Percentiles rank a stretch among this genome's conserved stretches.
These are phyloP conservation scores for Monosporascus sp. DNA, from an alignment of 2,329 filamentous ascomycete species.

Conservation along the genomic window DNA sequence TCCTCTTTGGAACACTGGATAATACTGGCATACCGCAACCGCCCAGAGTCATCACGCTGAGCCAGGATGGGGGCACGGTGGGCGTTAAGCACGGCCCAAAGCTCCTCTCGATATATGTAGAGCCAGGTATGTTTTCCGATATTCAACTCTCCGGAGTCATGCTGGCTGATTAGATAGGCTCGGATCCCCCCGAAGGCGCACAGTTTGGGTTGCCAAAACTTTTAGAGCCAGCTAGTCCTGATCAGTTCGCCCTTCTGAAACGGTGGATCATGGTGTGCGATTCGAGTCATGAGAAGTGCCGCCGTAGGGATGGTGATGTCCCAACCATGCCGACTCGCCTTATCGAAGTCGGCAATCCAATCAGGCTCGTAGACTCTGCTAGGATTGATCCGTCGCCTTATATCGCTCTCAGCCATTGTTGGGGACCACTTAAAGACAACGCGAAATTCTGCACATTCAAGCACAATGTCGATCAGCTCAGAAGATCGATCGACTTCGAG, in stretches of 20 bases:
- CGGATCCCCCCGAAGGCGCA: not conserved
- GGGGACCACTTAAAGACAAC: not conserved
- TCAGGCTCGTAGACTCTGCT: not conserved
- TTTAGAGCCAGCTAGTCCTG: not conserved
- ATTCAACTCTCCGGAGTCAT: not conserved
- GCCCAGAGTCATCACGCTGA: too few species aligned
- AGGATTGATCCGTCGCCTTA: not conserved
- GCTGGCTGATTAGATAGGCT: not conserved
- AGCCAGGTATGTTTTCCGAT: not conserved
- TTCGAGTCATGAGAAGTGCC: not conserved
- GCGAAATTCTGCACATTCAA: constrained; percentile 1
- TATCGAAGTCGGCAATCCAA: not conserved
- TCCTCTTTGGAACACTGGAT: too few species aligned
- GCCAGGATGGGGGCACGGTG: constrained; percentile 49
- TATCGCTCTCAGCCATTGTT: constrained; percentile 7
- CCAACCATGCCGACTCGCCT: constrained; percentile 6
- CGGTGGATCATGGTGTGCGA: constrained; percentile 5
- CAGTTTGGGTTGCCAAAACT: constrained; percentile 5
- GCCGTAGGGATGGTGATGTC: not conserved
- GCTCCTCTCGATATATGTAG: constrained; percentile 5
- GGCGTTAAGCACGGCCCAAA: constrained; percentile 2
- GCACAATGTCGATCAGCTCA: not conserved
- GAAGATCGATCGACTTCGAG: constrained; percentile 1
- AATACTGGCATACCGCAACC: too few species aligned
- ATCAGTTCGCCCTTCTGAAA: constrained; percentile 2